Percentiles rank a stretch among this genome's conserved stretches.
Conservation (phyloP, 805 yeast genomes). For the Starmerella etchellsii region DNA sequence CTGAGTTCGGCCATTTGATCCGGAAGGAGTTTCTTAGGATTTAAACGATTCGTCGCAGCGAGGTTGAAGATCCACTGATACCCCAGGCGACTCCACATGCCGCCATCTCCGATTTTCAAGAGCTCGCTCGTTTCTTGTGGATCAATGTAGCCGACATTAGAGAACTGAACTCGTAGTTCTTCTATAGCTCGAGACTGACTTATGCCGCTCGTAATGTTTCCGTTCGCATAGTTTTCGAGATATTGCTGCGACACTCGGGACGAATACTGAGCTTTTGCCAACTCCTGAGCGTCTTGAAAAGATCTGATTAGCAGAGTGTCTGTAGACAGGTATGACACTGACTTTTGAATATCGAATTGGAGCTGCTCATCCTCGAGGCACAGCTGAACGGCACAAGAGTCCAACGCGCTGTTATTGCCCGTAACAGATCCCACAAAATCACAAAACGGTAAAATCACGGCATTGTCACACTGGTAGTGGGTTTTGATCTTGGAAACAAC, state of each 20-base stretch:
- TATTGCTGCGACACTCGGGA: background rate
- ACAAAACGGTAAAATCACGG: background rate
- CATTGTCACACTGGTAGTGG: background rate
- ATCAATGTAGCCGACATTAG: conserved; percentile 4
- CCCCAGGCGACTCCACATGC: conserved; percentile 1
- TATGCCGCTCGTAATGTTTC: conserved; percentile 8
- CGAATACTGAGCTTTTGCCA: background rate
- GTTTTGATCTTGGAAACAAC: background rate
- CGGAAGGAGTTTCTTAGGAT: background rate
- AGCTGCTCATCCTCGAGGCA: conserved; percentile 17
- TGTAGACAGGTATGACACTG: conserved; percentile 4
- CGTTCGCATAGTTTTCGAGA: conserved; percentile 17
- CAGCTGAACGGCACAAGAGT: conserved; percentile 14
- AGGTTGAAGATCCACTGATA: conserved; percentile 6
- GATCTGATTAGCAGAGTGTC: conserved; percentile 14
- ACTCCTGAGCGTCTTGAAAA: conserved; percentile 2
- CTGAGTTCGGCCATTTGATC: conserved; percentile 9
- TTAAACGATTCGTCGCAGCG: background rate
- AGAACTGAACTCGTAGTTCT: conserved; percentile 5
- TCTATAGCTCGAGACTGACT: conserved; percentile 15
- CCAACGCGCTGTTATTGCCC: background rate
- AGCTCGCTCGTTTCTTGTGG: conserved; percentile 12
- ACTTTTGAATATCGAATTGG: conserved; percentile 4
- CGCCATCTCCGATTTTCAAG: conserved; percentile 2
- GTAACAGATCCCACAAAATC: background rate